These are phyloP conservation scores for Exserohilum turcica DNA, from an alignment of 2,329 filamentous ascomycete genomes.

Conservation along the genomic window DNA sequence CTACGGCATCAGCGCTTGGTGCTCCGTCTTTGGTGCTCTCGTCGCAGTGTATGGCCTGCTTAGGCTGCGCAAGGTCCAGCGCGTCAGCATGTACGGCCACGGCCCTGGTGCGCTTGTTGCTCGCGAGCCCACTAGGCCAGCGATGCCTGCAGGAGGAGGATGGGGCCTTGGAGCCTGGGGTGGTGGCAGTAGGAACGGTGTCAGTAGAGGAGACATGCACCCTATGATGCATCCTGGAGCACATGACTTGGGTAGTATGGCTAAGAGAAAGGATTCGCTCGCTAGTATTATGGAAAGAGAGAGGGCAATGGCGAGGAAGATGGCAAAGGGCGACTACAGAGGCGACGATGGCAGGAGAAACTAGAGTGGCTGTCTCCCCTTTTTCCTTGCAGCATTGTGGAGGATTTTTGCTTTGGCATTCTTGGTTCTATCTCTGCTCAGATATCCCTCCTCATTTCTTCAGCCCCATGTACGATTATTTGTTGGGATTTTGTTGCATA, in stretches of 20 bases:
- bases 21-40: conserved; percentile 72
- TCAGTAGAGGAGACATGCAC: conserved; percentile 21
- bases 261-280: conserved; percentile 29
- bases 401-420: not conserved
- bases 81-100: conserved; percentile 80
- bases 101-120: conserved; percentile 27
- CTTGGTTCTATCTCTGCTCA: conserved; percentile 27
- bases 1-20: conserved; percentile 71
- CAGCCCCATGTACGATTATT: conserved; percentile 6
- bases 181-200: conserved; percentile 33
- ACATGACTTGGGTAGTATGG: conserved; percentile 19
- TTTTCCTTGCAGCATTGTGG: not conserved
- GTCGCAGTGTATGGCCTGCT: conserved; percentile 84
- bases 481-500: conserved; percentile 21
- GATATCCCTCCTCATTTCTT: conserved; percentile 24
- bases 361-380: conserved; percentile 1
- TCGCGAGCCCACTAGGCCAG: conserved; percentile 13
- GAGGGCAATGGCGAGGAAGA: conserved; percentile 29
- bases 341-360: conserved; percentile 25
- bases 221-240: conserved; percentile 21
- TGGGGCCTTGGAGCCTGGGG: conserved; percentile 41
- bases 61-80: conserved; percentile 83
- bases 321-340: conserved; percentile 36
- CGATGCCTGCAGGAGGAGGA: conserved; percentile 8
- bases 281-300: conserved; percentile 37